Evolutionary conservation across 176 grass and related monocot species (phyloP).

Genomic region (Zoysia japonica): DNA sequence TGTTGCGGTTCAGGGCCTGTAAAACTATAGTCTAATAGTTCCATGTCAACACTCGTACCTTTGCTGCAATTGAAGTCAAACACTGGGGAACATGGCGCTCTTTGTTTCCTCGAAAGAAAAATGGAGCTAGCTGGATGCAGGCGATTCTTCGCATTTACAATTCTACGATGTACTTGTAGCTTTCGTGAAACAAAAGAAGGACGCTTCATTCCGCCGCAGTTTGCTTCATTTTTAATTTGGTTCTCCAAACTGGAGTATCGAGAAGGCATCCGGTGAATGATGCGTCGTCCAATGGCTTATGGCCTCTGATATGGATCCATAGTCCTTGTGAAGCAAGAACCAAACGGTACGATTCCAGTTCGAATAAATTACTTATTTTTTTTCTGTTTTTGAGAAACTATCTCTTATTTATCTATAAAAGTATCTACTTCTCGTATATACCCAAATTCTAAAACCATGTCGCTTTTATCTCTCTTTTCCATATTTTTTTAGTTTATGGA

Average conservation of each 20-base stretch:
- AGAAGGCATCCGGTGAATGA: neutral
- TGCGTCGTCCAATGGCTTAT: neutral
- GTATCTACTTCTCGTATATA: too few relatives aligned
- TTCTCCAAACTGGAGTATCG: neutral
- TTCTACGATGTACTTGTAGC: neutral
- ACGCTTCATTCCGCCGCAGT: neutral
- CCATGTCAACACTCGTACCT: neutral
- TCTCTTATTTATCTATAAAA: too few relatives aligned
- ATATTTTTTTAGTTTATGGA: too few relatives aligned
- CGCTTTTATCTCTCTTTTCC: too few relatives aligned
- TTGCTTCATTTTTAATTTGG: neutral
- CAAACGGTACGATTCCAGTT: neutral
- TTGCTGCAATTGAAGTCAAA: constrained; percentile 9
- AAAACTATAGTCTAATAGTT: neutral
- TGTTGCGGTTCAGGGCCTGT: neutral
- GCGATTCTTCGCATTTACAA: neutral
- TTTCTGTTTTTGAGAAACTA: too few relatives aligned
- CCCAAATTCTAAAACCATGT: too few relatives aligned
- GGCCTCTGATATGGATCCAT: neutral
- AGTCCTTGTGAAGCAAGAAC: neutral
- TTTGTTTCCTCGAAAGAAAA: constrained; percentile 19
- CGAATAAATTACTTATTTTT: too few relatives aligned
- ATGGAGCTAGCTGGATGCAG: neutral
- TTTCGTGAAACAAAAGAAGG: too few relatives aligned
- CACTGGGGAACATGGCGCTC: neutral